Evolutionary conservation across 495 filamentous ascomycete species (phyloP), one percentile per base, ranked within the genome.

Genomic region (Aspergillus baeticus): DNA sequence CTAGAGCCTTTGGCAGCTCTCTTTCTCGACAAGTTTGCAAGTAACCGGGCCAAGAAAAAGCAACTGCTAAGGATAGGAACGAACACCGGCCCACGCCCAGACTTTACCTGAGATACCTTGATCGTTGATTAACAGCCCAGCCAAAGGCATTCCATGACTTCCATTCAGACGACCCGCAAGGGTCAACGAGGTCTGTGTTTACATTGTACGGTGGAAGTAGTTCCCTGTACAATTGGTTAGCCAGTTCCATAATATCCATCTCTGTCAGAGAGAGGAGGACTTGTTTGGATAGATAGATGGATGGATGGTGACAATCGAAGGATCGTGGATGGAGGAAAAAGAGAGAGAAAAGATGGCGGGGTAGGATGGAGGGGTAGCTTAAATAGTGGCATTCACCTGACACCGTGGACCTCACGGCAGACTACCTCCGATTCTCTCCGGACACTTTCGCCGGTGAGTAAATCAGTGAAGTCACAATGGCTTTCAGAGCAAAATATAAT

Each of bases 11-110:
- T 61, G 57, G 50, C 54, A 37, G 20, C 33, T 13, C 36, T 41
- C 21, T 15, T 52, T 17, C 29, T 37, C 22, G 31, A 34, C 34
- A 52, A 38, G 33, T 38, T 23, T 45, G 49, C 26, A 22, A 41
- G 55, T 38, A 54, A 49, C 36, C 51, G 46, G 52, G 37, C 39
- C 34, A 8, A 31, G 54, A 22, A 15, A 45, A 21, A 50, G 22
- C 39, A 29, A 6, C 45, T 59, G 65, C 50, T 46, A 57, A 64
- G 62, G 52, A 59, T 64, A 55, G 55, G 74, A 71, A 79, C 83
- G 79, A 83, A 85, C 84, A 87, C 84, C 83, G 83, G 84, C 81
- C 72, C 84, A 87, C 81, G 78, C 81, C 73, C 72, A 77, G 68
- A 69, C 53, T 70, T 80, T 80, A 78, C 77, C 78, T 84, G 73